These are phyloP conservation scores for Maudiozyma barnettii DNA, from an alignment of 805 yeast genomes.

Conservation along the genomic window DNA sequence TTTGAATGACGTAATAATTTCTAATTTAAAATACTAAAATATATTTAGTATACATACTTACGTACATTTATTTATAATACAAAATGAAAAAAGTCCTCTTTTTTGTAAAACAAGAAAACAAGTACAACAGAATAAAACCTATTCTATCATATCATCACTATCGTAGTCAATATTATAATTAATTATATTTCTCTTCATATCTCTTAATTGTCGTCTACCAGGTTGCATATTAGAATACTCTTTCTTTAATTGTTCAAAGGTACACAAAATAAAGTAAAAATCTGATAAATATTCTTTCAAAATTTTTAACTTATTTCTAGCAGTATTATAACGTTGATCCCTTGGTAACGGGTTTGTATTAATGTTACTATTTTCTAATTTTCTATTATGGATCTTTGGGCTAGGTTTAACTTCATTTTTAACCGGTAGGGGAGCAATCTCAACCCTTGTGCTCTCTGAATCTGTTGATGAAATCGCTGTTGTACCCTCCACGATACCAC, in stretches of 20 bases:
- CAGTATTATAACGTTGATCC: slow-evolving; percentile 13
- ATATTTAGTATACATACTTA: too few species aligned
- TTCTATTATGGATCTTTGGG: background rate
- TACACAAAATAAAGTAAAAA: slow-evolving; percentile 37
- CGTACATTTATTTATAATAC: background rate
- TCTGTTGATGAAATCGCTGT: background rate
- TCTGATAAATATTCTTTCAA: slow-evolving; percentile 13
- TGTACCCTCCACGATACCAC: background rate
- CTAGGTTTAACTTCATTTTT: background rate
- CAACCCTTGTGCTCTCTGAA: background rate
- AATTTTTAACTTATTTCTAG: slow-evolving; percentile 12
- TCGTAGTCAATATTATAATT: slow-evolving; percentile 14
- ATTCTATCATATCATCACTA: slow-evolving; percentile 10
- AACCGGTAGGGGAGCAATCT: background rate
- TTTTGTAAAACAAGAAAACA: too few species aligned
- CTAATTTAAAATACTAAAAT: too few species aligned
- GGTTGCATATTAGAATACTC: slow-evolving; percentile 36
- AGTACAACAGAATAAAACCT: background rate
- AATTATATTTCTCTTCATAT: slow-evolving; percentile 17
- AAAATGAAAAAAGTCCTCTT: background rate
- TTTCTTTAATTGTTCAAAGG: slow-evolving; percentile 55
- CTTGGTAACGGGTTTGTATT: slow-evolving; percentile 16
- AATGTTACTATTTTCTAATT: slow-evolving; percentile 1
- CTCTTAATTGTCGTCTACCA: slow-evolving; percentile 23
- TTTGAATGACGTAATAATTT: too few species aligned